Evolutionary conservation across 2,329 filamentous ascomycete genomes (phyloP), one percentile per base, ranked within the genome.

Genomic region (Sporothrix pseudoabietina): DNA sequence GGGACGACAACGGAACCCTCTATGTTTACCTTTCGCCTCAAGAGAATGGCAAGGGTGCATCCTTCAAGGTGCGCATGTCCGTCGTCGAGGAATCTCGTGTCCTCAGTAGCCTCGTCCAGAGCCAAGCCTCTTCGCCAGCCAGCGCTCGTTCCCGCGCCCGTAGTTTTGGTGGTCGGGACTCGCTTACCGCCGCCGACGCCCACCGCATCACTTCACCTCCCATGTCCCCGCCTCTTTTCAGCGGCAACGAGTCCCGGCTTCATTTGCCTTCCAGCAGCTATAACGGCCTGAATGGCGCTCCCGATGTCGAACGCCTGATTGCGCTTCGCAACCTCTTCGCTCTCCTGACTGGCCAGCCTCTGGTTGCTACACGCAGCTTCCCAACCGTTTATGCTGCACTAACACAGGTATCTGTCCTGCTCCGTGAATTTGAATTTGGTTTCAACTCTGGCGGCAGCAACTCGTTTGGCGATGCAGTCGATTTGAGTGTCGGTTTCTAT

Each of bases 401-500:
- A 73, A 77, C 89, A 32, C 83, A 87, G 39, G 84, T 91, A 19
- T 83, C 87, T 0, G 78, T 78, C 4, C 81, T 89, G 19, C 80
- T 92, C 54, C 83, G 85, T 71, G 84, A 88, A 73, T 90, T 88
- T 75, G 85, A 86, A 49, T 90, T 88, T 75, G 85, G 86, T 41
- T 91, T 89, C 77, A 85, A 81, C 0, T 87, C 85, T 73, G 79
- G 80, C n/a, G 87, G 89, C 74, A 87, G 87, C 7, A 84, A 85
- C 19, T 88, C 85, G 0, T 91, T 87, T 79, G 90, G 90, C 55
- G 86, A 87, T 70, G 84, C 85, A 1, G 88, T 88, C 1, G 85
- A 89, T 63, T 83, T 88, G 19, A 91, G 90, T 79, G 94, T 94
- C 77, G 85, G 89, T 75, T 88, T 88, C 77, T 97, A 94, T 78